These are phyloP conservation scores for Pseudodiploospora longispora DNA, from an alignment of 2,329 filamentous ascomycete species.

Conservation along the genomic window DNA sequence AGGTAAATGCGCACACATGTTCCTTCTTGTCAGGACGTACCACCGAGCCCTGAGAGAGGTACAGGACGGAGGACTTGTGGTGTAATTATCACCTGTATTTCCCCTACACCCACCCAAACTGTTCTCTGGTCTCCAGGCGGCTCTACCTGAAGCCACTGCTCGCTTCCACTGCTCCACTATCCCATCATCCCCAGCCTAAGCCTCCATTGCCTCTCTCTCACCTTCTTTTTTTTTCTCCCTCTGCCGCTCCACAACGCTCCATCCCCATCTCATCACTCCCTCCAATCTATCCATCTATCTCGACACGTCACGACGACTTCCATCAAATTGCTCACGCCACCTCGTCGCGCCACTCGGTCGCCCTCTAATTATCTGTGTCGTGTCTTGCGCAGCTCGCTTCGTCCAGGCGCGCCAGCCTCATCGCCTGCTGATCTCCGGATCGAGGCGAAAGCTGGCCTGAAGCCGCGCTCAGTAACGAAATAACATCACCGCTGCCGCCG, in stretches of 20 bases:
- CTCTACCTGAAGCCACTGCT: neutral
- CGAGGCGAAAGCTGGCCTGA: slow-evolving; percentile 8
- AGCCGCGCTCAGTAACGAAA: slow-evolving; percentile 1
- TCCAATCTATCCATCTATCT: neutral
- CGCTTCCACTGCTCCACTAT: slow-evolving; percentile 8
- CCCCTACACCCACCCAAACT: no score
- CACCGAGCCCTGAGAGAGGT: no score
- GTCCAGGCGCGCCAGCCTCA: slow-evolving; percentile 5
- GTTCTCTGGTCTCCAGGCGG: no score
- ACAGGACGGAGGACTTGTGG: no score
- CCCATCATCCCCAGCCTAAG: slow-evolving; percentile 7
- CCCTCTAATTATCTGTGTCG: neutral
- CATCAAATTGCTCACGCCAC: neutral
- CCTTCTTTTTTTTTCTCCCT: slow-evolving; percentile 4
- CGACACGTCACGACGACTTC: no score
- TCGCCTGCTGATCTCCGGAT: slow-evolving; percentile 9
- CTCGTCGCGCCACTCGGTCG: slow-evolving; percentile 4
- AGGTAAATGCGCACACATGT: no score
- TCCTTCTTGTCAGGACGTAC: no score
- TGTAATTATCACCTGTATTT: no score
- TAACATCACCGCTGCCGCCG: neutral
- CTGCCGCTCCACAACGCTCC: slow-evolving; percentile 4
- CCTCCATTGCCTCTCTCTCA: slow-evolving; percentile 7
- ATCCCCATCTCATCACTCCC: slow-evolving; percentile 2
- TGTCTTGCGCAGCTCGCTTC: neutral